phyloP scores from a whole-genome alignment of 352 stramenopile genomes.

The Phytopythium boreale region DNA sequence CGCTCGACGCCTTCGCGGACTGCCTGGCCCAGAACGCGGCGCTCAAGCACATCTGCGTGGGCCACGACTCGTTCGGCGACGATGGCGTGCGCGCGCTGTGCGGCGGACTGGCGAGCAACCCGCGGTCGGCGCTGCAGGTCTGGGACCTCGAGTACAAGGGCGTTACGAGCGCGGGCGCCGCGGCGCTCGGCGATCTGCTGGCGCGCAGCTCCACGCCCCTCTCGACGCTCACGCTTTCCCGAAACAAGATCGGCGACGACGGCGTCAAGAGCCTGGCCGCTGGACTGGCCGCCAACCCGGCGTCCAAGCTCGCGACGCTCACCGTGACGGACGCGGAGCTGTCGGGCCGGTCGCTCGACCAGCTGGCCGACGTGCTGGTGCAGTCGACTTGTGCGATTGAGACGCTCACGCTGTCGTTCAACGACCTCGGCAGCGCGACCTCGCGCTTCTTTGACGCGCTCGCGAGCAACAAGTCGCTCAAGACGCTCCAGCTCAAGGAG shows the following conservation, averaged over 20 bases:
- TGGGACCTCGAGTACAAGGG: conserved; percentile 81
- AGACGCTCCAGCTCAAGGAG: conserved; percentile 62
- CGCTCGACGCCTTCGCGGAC: conserved; percentile 55
- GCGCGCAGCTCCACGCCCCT: conserved; percentile 33
- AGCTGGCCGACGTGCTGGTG: conserved; percentile 40
- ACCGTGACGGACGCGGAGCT: conserved; percentile 45
- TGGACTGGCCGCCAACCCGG: conserved; percentile 35
- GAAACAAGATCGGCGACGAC: conserved; percentile 53
- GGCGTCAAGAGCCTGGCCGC: conserved; percentile 35
- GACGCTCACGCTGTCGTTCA: conserved; percentile 72
- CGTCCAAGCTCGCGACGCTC: conserved; percentile 31
- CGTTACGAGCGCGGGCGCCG: conserved; percentile 36
- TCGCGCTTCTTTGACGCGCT: conserved; percentile 58
- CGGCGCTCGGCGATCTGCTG: conserved; percentile 53
- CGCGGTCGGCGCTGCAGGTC: conserved; percentile 36
- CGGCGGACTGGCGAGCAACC: conserved; percentile 49
- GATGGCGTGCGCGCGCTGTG: conserved; percentile 42
- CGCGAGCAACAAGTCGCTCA: conserved; percentile 54
- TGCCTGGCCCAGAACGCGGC: conserved; percentile 63
- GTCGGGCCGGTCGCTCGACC: conserved; percentile 40
- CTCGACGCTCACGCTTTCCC: conserved; percentile 47
- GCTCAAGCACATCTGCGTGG: conserved; percentile 65
- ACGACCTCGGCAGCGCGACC: conserved; percentile 34
- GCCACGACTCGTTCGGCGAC: conserved; percentile 56
- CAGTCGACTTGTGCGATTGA: conserved; percentile 44